Evolutionary conservation across 768 basidiomycete genomes (phyloP).

Genomic region (Cystobasidium tubakii): DNA sequence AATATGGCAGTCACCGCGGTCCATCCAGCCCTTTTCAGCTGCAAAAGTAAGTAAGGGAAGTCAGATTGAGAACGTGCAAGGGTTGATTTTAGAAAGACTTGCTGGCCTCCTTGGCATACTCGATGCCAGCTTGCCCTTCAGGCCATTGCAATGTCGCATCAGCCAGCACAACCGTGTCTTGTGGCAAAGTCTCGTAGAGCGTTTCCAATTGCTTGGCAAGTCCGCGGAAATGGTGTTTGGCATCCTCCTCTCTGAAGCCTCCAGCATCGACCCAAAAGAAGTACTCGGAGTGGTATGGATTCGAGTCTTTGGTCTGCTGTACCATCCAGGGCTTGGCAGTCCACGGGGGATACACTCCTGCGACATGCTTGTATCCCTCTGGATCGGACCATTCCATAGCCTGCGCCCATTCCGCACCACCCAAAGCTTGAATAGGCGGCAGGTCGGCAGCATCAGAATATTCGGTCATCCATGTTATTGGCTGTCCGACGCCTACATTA

Average conservation of each 20-base stretch:
- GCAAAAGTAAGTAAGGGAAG: not conserved
- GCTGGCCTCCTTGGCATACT: slow-evolving; percentile 31
- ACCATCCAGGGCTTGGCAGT: slow-evolving; percentile 46
- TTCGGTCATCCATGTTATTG: slow-evolving; percentile 38
- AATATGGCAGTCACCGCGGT: slow-evolving; percentile 39
- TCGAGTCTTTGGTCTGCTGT: slow-evolving; percentile 34
- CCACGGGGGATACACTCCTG: slow-evolving; percentile 44
- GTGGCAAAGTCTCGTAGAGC: slow-evolving; percentile 35
- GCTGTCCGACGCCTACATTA: slow-evolving; percentile 5
- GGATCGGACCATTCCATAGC: slow-evolving; percentile 42
- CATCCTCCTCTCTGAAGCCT: slow-evolving; percentile 38
- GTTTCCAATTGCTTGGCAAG: slow-evolving; percentile 36
- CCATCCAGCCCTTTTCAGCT: slow-evolving; percentile 30
- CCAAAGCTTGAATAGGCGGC: slow-evolving; percentile 40
- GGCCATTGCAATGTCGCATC: slow-evolving; percentile 37
- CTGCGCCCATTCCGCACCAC: slow-evolving; percentile 39
- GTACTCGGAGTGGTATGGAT: slow-evolving; percentile 41
- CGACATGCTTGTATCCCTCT: slow-evolving; percentile 40
- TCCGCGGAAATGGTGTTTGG: slow-evolving; percentile 35
- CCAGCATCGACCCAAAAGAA: slow-evolving; percentile 46
- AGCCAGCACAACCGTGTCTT: slow-evolving; percentile 42
- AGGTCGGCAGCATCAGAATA: slow-evolving; percentile 40
- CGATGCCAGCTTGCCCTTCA: slow-evolving; percentile 10
- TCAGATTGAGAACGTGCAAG: not conserved
- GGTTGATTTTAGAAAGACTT: not conserved